Evolutionary conservation across 768 basidiomycete species (phyloP).

Genomic region (Hericium rajendrae): DNA sequence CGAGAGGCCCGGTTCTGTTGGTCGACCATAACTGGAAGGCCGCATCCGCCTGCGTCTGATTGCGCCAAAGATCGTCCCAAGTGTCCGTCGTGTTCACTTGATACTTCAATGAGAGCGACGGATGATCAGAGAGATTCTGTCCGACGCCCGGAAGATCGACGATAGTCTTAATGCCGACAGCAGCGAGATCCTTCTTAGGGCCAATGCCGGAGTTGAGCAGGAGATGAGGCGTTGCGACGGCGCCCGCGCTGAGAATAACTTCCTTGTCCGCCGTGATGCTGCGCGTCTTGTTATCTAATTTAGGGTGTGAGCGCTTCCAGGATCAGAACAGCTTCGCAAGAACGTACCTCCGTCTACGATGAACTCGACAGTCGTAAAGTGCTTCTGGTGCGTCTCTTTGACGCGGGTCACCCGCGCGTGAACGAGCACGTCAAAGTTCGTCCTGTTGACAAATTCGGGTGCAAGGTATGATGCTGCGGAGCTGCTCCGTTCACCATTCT

Average conservation of each 20-base stretch:
- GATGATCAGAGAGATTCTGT: background rate
- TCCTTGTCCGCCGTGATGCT: background rate
- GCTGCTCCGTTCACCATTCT: slow-evolving; percentile 3
- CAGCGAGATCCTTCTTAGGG: background rate
- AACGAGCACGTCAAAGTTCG: slow-evolving; percentile 2
- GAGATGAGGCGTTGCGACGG: slow-evolving; percentile 1
- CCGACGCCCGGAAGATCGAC: slow-evolving; percentile 1
- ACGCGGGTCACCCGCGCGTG: background rate
- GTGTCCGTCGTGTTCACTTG: slow-evolving; percentile 1
- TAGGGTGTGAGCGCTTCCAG: background rate
- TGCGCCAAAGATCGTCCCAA: background rate
- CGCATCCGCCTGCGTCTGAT: background rate
- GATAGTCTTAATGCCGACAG: background rate
- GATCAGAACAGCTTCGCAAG: background rate
- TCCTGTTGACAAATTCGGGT: background rate
- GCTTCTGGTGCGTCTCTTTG: background rate
- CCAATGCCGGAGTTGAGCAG: slow-evolving; percentile 2
- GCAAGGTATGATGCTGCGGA: slow-evolving; percentile 1
- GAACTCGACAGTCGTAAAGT: background rate
- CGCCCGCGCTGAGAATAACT: slow-evolving; percentile 1
- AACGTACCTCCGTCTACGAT: slow-evolving; percentile 2
- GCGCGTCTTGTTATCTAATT: slow-evolving; percentile 3
- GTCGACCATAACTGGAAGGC: background rate
- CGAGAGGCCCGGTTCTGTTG: background rate
- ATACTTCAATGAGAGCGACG: background rate